Evolutionary conservation across 2,329 filamentous ascomycete species (phyloP), one percentile per base, ranked within the genome.

Genomic region (Cryoendolithus antarcticus): DNA sequence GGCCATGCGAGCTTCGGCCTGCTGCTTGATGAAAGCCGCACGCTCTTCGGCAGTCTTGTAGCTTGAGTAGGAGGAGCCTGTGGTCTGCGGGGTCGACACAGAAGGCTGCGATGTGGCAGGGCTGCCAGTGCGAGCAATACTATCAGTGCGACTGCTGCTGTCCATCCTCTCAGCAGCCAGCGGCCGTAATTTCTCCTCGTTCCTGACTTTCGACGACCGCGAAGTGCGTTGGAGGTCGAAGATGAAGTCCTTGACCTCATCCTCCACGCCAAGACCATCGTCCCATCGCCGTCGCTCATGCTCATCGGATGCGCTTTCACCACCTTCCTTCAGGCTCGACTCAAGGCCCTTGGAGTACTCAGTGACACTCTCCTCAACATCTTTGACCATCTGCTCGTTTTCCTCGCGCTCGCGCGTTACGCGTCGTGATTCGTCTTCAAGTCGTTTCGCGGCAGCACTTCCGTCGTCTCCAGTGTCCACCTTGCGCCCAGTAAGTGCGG

Each of bases 221-320:
- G 86, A 93, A 45, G 80, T 83, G 45, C 89, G 78, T 59, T 95
- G 88, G 38, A 98, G 67, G 50, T 96, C 91, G 57, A 91, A 96
- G 58, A 98, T 98, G 61, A 98, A 96, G 56, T 98, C 91, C 54
- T 86, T 85, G 45, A 96, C 82, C 54, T 94, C 86, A 54, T 98
- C 89, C 57, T 98, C 91, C 21, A 98, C 91, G 19, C 91, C 91
- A 30, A 98, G 71, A 7, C 78, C 91, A 62, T 98, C 91, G 52
- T 96, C 86, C 91, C 91, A 98, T 45, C 91, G 77, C 45, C 91
- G 78, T 53, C 77, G 80, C 65, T 98, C 91, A 57, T 95, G 88
- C 61, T 95, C 86, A 45, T 79, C 84, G 3, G 79, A 76, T 30
- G 78, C 80, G 51, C 80, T 82, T 45, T 82, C 75, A 32, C 70